Conservation (phyloP, 768 basidiomycete species). For the Crucibulum laeve region DNA sequence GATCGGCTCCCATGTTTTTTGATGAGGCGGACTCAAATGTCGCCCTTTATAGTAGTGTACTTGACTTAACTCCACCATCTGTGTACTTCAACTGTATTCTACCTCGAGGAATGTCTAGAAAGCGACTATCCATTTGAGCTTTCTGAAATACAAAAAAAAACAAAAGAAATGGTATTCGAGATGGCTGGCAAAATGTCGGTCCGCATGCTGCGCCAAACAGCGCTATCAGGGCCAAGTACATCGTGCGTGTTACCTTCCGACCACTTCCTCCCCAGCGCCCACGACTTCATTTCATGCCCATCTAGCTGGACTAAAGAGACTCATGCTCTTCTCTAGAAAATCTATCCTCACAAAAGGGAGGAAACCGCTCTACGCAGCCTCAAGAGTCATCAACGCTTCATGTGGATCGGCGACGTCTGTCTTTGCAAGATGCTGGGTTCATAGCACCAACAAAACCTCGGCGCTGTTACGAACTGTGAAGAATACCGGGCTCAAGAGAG, state of each 20-base stretch:
- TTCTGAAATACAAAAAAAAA: neutral
- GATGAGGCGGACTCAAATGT: too few relatives aligned
- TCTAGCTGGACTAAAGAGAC: too few relatives aligned
- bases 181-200: neutral
- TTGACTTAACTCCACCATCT: too few relatives aligned
- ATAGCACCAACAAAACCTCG: conserved; percentile 49
- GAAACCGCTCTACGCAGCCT: conserved; percentile 54
- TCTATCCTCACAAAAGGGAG: conserved; percentile 46
- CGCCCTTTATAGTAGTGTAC: conserved; percentile 1
- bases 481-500: conserved; percentile 29
- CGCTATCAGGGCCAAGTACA: conserved; percentile 1
- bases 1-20: too few relatives aligned
- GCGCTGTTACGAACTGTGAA: conserved; percentile 42
- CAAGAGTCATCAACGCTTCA: conserved; percentile 48
- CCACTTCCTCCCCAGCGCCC: neutral
- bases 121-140: too few relatives aligned
- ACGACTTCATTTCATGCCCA: too few relatives aligned
- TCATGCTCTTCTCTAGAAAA: conserved; percentile 50
- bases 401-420: conserved; percentile 42
- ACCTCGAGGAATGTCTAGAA: too few relatives aligned
- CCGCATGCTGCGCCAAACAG: neutral
- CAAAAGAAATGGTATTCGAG: neutral
- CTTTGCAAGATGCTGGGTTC: conserved; percentile 48
- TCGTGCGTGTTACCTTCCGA: conserved; percentile 2
- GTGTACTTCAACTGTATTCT: too few relatives aligned